A percentile compares a stretch with the other conserved stretches of the same genome.
Evolutionary conservation across 352 stramenopile species (phyloP).

Genomic region (Phytophthora ohioensis): DNA sequence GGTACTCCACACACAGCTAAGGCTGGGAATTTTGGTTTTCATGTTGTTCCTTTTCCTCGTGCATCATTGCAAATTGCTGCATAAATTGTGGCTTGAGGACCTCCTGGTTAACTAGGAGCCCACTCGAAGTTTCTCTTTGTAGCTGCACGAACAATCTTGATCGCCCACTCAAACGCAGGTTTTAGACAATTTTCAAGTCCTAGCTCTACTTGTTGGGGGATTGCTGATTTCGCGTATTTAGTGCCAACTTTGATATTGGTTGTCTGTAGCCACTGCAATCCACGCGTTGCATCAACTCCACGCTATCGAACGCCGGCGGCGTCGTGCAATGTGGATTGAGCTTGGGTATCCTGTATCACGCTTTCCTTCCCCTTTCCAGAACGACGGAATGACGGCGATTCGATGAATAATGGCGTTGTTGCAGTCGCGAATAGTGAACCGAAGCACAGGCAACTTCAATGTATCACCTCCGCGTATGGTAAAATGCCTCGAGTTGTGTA

Average conservation of each 20-base stretch:
- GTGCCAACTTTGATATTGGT: neutral
- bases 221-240: neutral
- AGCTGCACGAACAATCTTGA: slow-evolving; percentile 4
- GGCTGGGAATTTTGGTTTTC: neutral
- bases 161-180: slow-evolving; percentile 8
- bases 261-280: slow-evolving; percentile 7
- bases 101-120: slow-evolving; percentile 15
- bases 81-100: slow-evolving; percentile 15
- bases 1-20: neutral
- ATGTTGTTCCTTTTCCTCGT: slow-evolving; percentile 13
- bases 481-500: too few relatives aligned
- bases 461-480: too few relatives aligned
- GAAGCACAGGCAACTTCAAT: too few relatives aligned
- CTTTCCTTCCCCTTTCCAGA: too few relatives aligned
- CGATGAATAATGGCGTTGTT: too few relatives aligned
- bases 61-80: slow-evolving; percentile 18
- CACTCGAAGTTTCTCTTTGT: slow-evolving; percentile 22
- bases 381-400: too few relatives aligned
- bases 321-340: neutral
- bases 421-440: too few relatives aligned
- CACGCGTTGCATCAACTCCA: slow-evolving; percentile 16
- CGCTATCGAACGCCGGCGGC: neutral
- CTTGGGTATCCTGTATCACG: too few relatives aligned
- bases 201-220: neutral
- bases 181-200: neutral